Percentiles rank a stretch among this genome's conserved stretches.
Evolutionary conservation across 2,329 filamentous ascomycete species (phyloP).

Genomic region (Anisogramma anomala): DNA sequence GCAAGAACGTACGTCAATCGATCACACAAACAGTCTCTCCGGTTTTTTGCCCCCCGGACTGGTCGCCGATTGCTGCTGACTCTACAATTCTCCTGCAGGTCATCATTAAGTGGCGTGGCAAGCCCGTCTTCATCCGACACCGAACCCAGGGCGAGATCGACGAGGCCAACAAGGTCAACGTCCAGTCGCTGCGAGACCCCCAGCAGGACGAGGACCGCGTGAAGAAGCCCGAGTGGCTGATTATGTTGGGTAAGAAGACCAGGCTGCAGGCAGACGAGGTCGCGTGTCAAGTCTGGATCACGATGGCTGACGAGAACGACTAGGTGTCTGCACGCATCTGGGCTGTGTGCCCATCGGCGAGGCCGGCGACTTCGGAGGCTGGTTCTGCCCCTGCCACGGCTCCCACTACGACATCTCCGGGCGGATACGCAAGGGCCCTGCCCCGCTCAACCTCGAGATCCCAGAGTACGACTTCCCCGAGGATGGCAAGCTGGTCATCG

Average conservation of each 20-base stretch:
- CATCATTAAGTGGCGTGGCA: constrained; percentile 99
- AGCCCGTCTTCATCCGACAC: constrained; percentile 99
- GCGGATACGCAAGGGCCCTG: constrained; percentile 93
- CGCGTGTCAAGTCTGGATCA: too few species aligned
- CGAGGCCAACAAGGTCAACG: constrained; percentile 81
- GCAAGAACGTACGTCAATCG: constrained; percentile 80
- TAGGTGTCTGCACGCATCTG: constrained; percentile 98
- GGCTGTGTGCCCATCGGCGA: constrained; percentile 99
- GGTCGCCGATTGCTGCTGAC: neutral
- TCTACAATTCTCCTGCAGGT: too few species aligned
- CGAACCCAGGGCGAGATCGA: constrained; percentile 87
- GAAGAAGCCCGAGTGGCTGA: constrained; percentile 95
- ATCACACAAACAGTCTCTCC: too few species aligned
- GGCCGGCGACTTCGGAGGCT: constrained; percentile 93
- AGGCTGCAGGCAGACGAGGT: too few species aligned
- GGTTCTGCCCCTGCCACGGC: constrained; percentile 99
- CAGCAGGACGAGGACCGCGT: constrained; percentile 85
- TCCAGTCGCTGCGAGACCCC: constrained; percentile 77
- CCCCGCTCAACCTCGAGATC: constrained; percentile 94
- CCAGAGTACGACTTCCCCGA: constrained; percentile 87
- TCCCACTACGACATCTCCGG: constrained; percentile 99
- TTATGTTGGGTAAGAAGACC: constrained; percentile 92
- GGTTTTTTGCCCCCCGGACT: neutral
- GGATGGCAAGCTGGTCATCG: constrained; percentile 80
- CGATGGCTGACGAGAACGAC: too few species aligned